Evolutionary conservation across 257 asterid species (phyloP).

Genomic region (Jacaranda copaia): DNA sequence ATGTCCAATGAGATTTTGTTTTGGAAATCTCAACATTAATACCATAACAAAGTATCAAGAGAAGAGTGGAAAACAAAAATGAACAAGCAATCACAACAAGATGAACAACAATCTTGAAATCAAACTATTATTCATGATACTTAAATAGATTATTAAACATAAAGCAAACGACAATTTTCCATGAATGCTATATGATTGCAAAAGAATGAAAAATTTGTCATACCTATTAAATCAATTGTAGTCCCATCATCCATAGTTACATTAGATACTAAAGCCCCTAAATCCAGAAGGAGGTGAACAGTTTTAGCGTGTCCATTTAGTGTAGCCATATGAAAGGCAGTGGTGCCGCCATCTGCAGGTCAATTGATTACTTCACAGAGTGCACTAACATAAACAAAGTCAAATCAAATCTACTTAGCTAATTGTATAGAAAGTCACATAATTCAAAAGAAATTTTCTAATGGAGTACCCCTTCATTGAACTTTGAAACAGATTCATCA

Average conservation of each 20-base stretch:
- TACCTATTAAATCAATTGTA: constrained; percentile 86
- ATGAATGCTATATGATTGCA: background rate
- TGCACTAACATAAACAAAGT: constrained; percentile 49
- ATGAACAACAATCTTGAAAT: too few relatives aligned
- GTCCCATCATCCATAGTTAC: constrained; percentile 80
- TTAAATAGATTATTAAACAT: too few relatives aligned
- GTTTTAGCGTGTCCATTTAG: constrained; percentile 81
- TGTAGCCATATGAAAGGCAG: constrained; percentile 94
- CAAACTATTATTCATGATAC: too few relatives aligned
- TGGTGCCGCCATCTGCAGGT: constrained; percentile 90
- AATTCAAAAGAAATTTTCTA: constrained; percentile 2
- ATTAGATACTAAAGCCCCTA: constrained; percentile 73
- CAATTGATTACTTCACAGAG: constrained; percentile 68
- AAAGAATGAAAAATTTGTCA: constrained; percentile 7
- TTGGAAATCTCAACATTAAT: too few relatives aligned
- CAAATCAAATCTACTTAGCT: constrained; percentile 3
- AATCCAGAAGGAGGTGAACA: constrained; percentile 77
- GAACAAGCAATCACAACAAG: too few relatives aligned
- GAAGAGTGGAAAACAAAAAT: too few relatives aligned
- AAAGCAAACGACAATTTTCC: background rate
- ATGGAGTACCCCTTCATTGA: constrained; percentile 63
- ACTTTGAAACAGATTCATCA: constrained; percentile 52
- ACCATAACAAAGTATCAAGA: too few relatives aligned
- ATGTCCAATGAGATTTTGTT: too few relatives aligned
- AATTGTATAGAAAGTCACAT: background rate